A percentile compares a stretch with the other conserved stretches of the same genome.
Evolutionary conservation across 805 yeast species (phyloP).

Genomic region (Kazachstania viticola): DNA sequence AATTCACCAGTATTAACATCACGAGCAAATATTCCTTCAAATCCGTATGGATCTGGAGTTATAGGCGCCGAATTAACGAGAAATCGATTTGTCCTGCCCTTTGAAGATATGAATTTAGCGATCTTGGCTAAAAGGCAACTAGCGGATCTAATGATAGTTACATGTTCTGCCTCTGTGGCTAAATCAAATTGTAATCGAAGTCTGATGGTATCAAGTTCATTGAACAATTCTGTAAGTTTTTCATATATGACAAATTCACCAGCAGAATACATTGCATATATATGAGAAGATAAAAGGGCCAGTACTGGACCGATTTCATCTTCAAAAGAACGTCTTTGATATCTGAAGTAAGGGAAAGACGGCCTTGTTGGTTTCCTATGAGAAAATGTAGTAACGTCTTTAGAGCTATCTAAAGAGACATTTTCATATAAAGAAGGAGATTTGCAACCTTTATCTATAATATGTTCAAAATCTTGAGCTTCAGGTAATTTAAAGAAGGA

Average conservation of each 20-base stretch:
- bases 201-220: conserved; percentile 47
- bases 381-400: conserved; percentile 8
- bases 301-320: conserved; percentile 51
- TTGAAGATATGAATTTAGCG: conserved; percentile 46
- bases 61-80: conserved; percentile 6
- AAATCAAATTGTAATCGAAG: conserved; percentile 39
- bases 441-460: conserved; percentile 5
- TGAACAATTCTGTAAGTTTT: conserved; percentile 41
- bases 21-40: conserved; percentile 57
- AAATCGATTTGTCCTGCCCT: conserved; percentile 27
- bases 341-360: conserved; percentile 40
- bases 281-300: conserved; percentile 47
- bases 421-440: conserved; percentile 28
- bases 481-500: conserved; percentile 24
- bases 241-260: conserved; percentile 56
- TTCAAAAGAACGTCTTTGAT: conserved; percentile 33
- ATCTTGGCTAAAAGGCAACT: conserved; percentile 44
- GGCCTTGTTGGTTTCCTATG: conserved; percentile 33
- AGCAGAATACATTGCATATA: conserved; percentile 58
- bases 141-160: conserved; percentile 38
- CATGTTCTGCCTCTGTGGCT: conserved; percentile 43
- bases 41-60: conserved; percentile 43
- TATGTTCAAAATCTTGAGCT: conserved; percentile 10
- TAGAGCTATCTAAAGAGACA: conserved; percentile 15
- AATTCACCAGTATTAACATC: conserved; percentile 48